phyloP scores from a whole-genome alignment of 2,329 filamentous ascomycete genomes.

The Colletotrichum trifolii region DNA sequence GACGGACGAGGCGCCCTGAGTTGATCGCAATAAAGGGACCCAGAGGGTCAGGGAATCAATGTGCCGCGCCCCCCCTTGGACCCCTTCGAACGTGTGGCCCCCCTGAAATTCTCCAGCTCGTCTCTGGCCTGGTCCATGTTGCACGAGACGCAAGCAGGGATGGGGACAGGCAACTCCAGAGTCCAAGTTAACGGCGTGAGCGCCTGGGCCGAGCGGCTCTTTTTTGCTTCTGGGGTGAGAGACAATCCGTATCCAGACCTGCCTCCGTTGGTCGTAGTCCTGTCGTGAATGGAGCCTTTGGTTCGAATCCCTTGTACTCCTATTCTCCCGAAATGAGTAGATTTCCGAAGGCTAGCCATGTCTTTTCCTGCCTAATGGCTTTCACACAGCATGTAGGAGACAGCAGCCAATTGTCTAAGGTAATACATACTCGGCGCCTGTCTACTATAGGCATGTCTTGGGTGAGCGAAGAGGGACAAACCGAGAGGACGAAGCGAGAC shows the following conservation, averaged over 20 bases:
- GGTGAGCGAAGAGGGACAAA: too few relatives aligned
- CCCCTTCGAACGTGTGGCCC: constrained; percentile 19
- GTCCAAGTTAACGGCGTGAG: constrained; percentile 35
- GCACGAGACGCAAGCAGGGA: constrained; percentile 34
- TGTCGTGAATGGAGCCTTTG: too few relatives aligned
- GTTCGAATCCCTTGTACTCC: too few relatives aligned
- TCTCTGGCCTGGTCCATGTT: constrained; percentile 18
- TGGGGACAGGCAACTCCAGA: constrained; percentile 33
- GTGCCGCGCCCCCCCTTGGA: constrained; percentile 16
- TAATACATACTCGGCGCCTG: constrained; percentile 13
- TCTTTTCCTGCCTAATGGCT: too few relatives aligned
- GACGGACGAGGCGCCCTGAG: constrained; percentile 12
- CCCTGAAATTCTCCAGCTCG: constrained; percentile 12
- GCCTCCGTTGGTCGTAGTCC: too few relatives aligned
- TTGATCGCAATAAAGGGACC: constrained; percentile 26
- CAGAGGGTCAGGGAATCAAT: constrained; percentile 9
- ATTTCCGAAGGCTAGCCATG: too few relatives aligned
- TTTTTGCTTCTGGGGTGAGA: constrained; percentile 15
- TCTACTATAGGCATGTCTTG: neutral
- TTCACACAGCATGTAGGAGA: too few relatives aligned
- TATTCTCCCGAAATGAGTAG: too few relatives aligned
- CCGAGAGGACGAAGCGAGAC: too few relatives aligned
- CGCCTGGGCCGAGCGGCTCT: constrained; percentile 38
- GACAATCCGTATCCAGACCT: constrained; percentile 36
- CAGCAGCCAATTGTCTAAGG: too few relatives aligned